Evolutionary conservation across 306 rosid species (phyloP).

Genomic region (Erythrophleum fordii): DNA sequence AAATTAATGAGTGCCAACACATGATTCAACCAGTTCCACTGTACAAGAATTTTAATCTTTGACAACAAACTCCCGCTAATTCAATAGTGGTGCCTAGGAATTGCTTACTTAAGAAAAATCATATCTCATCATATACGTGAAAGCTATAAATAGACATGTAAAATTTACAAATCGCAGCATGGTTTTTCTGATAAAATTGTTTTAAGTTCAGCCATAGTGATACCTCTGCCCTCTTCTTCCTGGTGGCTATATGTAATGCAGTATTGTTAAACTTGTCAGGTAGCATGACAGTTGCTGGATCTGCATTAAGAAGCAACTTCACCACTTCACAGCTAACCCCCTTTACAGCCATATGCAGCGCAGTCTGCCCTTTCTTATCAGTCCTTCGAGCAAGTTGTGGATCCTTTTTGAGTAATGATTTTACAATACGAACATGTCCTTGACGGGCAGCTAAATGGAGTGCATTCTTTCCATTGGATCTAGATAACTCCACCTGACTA

Average conservation of each 20-base stretch:
- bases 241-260: constrained; percentile 89
- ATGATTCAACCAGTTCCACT: neutral
- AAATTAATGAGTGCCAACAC: neutral
- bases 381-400: constrained; percentile 78
- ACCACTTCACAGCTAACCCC: constrained; percentile 79
- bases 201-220: constrained; percentile 8
- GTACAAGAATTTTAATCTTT: neutral
- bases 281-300: constrained; percentile 72
- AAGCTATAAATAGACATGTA: neutral
- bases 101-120: neutral
- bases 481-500: constrained; percentile 64
- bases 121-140: neutral
- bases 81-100: neutral
- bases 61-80: neutral
- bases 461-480: constrained; percentile 87
- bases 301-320: constrained; percentile 62
- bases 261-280: constrained; percentile 86
- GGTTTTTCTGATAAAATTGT: neutral
- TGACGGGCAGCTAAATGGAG: constrained; percentile 87
- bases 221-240: constrained; percentile 90
- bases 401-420: constrained; percentile 59
- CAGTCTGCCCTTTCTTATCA: constrained; percentile 90
- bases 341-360: constrained; percentile 91
- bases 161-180: neutral
- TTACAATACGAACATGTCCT: constrained; percentile 71